A percentile compares a stretch with the other conserved stretches of the same genome.
Conservation (phyloP, 2,329 filamentous ascomycete genomes). For the Cytospora piceae region DNA sequence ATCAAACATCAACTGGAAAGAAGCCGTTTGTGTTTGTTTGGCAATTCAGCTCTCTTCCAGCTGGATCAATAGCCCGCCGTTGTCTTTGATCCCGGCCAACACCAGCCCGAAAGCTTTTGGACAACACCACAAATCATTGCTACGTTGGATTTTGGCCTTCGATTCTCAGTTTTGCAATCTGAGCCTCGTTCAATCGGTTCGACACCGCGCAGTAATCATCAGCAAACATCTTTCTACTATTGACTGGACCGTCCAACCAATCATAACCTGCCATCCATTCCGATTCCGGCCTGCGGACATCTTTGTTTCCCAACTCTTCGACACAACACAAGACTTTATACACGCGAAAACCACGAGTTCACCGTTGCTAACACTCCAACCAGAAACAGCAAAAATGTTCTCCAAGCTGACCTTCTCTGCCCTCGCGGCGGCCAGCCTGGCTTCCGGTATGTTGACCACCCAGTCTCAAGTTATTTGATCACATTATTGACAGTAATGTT, state of each 20-base stretch:
- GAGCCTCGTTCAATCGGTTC: conserved; percentile 21
- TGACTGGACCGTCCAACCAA: conserved; percentile 8
- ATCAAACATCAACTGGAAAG: neutral
- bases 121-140: conserved; percentile 25
- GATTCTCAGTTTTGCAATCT: conserved; percentile 12
- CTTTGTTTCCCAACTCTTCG: neutral
- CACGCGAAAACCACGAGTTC: neutral
- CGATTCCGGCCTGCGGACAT: neutral
- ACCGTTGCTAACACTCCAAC: conserved; percentile 28
- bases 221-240: conserved; percentile 23
- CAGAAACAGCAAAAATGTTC: conserved; percentile 46
- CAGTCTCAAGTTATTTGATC: neutral
- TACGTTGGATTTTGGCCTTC: conserved; percentile 13
- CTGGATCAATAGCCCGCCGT: neutral
- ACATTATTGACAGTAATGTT: conserved; percentile 24
- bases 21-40: neutral
- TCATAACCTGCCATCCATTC: conserved; percentile 3
- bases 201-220: conserved; percentile 23
- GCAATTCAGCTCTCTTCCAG: neutral
- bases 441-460: conserved; percentile 41
- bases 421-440: conserved; percentile 45
- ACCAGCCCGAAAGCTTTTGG: conserved; percentile 12
- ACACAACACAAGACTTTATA: neutral
- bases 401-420: conserved; percentile 47
- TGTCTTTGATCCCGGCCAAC: neutral